Conservation (phyloP, 345 rosid genomes). For the Microcos paniculata region DNA sequence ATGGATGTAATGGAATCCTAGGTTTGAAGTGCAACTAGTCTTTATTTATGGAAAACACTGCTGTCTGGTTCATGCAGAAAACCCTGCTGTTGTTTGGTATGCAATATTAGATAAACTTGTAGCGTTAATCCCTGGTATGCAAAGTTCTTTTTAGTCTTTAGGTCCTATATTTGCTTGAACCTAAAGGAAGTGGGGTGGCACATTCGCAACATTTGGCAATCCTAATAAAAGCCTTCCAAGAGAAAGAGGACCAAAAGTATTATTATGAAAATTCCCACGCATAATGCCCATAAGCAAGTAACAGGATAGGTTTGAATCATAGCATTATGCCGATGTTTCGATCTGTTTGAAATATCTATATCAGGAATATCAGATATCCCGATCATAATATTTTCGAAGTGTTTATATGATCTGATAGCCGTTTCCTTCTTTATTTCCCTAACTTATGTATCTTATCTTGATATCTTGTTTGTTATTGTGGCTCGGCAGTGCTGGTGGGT, state of each 20-base stretch:
- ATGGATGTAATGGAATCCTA: neutral
- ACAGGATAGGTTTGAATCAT: neutral
- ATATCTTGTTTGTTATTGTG: neutral
- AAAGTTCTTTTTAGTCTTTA: neutral
- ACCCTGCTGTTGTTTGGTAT: neutral
- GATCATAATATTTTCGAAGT: neutral
- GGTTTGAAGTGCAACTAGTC: neutral
- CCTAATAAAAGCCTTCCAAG: neutral
- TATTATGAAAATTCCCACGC: neutral
- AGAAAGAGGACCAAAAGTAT: neutral
- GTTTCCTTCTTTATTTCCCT: neutral
- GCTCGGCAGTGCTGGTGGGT: conserved; percentile 75
- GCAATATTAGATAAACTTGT: neutral
- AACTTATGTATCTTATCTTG: neutral
- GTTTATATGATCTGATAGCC: neutral
- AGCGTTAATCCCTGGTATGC: neutral
- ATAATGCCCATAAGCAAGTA: neutral
- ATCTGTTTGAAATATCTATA: neutral
- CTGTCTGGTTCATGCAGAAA: neutral
- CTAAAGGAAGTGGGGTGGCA: neutral
- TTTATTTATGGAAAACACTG: neutral
- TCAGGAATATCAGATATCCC: neutral
- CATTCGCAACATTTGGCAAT: neutral
- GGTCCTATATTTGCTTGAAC: neutral
- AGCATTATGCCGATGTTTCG: neutral